These are phyloP conservation scores for Globisporangium rhizosaccharum DNA, from an alignment of 352 stramenopile genomes.

Conservation along the genomic window DNA sequence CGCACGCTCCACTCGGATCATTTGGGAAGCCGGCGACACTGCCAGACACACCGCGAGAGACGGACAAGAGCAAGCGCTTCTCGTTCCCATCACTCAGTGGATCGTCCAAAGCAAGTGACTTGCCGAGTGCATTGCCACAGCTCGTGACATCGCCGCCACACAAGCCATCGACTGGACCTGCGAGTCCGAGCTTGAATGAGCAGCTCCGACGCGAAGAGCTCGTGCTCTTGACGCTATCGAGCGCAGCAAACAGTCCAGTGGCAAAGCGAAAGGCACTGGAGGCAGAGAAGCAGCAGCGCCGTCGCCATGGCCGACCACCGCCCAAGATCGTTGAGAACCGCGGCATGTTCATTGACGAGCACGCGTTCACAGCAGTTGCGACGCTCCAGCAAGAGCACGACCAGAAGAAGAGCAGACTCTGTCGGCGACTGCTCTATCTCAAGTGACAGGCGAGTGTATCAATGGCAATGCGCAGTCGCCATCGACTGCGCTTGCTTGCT, in stretches of 20 bases:
- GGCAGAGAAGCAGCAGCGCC: conserved; percentile 24
- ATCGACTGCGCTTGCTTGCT: background rate
- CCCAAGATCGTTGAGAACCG: conserved; percentile 29
- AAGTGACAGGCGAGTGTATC: conserved; percentile 7
- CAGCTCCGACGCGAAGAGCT: conserved; percentile 32
- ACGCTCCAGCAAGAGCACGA: conserved; percentile 28
- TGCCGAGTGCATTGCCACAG: background rate
- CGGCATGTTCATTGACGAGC: conserved; percentile 29
- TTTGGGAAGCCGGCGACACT: background rate
- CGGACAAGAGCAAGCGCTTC: too few relatives aligned
- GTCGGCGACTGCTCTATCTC: conserved; percentile 33
- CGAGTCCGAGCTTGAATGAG: background rate
- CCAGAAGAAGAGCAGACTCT: conserved; percentile 31
- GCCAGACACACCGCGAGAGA: too few relatives aligned
- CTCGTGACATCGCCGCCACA: background rate
- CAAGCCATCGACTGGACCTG: background rate
- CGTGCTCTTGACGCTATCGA: conserved; percentile 18
- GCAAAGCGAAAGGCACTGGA: conserved; percentile 4
- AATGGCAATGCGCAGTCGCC: background rate
- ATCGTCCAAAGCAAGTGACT: too few relatives aligned
- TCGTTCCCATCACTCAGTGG: too few relatives aligned
- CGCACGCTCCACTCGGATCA: conserved; percentile 8
- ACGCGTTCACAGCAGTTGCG: conserved; percentile 17
- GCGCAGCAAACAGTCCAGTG: background rate
- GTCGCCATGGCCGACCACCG: conserved; percentile 33